A percentile compares a stretch with the other conserved stretches of the same genome.
Conservation (phyloP, 2,329 filamentous ascomycete species). For the Penicillium griseofulvum region DNA sequence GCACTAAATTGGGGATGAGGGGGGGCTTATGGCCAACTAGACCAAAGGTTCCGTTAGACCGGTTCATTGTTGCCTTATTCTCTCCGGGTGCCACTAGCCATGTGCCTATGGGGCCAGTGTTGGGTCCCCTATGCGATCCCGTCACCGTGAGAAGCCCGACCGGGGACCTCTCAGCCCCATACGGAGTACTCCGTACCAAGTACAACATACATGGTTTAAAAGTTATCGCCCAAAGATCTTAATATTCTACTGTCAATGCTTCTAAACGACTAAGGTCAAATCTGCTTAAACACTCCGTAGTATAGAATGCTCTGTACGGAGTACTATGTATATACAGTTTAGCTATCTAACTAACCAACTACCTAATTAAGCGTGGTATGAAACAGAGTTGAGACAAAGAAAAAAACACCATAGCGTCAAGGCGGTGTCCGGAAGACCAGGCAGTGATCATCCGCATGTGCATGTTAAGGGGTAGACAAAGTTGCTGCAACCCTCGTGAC, state of each 20-base stretch:
- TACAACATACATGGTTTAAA: slow-evolving; percentile 11
- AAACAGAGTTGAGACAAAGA: not conserved
- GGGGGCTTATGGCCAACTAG: not conserved
- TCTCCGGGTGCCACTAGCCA: not conserved
- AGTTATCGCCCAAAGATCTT: slow-evolving; percentile 4
- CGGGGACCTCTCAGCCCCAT: slow-evolving; percentile 9
- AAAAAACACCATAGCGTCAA: not conserved
- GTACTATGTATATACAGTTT: not conserved
- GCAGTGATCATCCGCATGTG: slow-evolving; percentile 1
- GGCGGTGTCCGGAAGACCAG: not conserved
- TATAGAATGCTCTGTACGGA: not conserved
- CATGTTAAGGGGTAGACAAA: slow-evolving; percentile 1
- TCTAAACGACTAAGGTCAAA: not conserved
- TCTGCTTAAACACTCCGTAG: not conserved
- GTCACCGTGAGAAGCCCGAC: slow-evolving; percentile 1
- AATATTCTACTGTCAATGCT: slow-evolving; percentile 13
- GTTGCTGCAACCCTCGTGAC: slow-evolving; percentile 18
- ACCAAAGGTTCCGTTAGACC: not conserved
- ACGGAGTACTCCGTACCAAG: too few relatives aligned
- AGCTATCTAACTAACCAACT: not conserved
- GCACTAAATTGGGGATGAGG: not conserved
- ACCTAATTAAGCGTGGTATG: not conserved
- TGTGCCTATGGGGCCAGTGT: not conserved
- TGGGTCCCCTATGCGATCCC: not conserved
- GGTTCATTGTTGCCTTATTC: not conserved